Evolutionary conservation across 805 yeast genomes (phyloP), one percentile per base, ranked within the genome.

Genomic region (Ogataea trehaloabstinens): DNA sequence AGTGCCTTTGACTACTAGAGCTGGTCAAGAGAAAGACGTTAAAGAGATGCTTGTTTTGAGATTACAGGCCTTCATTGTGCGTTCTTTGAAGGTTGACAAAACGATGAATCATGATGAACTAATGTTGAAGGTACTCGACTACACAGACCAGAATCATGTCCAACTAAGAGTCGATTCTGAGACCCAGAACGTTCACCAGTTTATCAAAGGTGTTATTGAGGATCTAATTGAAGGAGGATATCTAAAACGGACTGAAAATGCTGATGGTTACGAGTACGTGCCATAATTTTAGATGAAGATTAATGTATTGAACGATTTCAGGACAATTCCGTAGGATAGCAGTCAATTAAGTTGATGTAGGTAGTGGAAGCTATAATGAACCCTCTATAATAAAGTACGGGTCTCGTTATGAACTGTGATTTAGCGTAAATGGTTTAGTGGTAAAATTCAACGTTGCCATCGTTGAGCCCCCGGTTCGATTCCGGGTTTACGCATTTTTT

Each of bases 171-270:
- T 24, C 2, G 33, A 22, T 8, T 19, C 22, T 10, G 28, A 33
- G 10, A n/a, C 15, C 13, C 35, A 37, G 15, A 41, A 41, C 18
- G 38, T 38, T 4, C 34, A 38, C 15, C 42, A 40, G 8, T 36
- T 40, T 21, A 24, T 48, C 30, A 70, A 71, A 45, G 31, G 17
- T 6, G 51, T 52, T 18, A 49, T 71, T 12, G 74, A 68, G 37
- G 46, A 52, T 24, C 53, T 71, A 46, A 58, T 71, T 16, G 51
- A 48, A 16, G 56, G 51, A 15, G 75, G 66, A 28, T 69, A 51
- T 40, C 31, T 71, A 12, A 40, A 42, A 29, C 46, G 73, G 29
- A 32, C 11, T 19, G 16, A 15, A 4, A 40, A 40, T 7, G 33
- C 8, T 5, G 47, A 45, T 11, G 31, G 35, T n/a, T 45, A 49